phyloP scores from a whole-genome alignment of 78 protist species.

The Guillardia theta region DNA sequence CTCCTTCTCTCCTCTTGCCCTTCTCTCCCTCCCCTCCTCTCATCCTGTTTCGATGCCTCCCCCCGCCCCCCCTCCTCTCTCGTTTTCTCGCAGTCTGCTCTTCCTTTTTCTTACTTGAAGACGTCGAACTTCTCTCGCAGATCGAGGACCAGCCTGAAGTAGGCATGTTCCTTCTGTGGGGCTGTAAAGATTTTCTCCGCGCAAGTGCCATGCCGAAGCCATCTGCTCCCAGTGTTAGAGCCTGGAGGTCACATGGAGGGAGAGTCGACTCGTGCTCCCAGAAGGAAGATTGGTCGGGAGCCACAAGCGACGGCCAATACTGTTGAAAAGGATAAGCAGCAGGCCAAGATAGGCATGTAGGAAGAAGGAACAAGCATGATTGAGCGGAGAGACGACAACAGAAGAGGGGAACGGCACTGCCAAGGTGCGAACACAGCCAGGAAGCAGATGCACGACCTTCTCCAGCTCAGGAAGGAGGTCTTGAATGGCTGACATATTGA shows the following conservation, averaged over 20 bases:
- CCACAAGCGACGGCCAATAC: slow-evolving; percentile 24
- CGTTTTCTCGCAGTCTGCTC: neutral
- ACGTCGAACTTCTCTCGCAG: neutral
- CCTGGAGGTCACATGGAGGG: no score
- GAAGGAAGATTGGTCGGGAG: neutral
- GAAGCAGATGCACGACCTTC: no score
- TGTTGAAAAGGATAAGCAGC: no score
- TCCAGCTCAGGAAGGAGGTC: neutral
- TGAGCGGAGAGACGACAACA: no score
- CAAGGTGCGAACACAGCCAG: no score
- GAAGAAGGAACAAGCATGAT: no score
- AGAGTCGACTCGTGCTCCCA: slow-evolving; percentile 7
- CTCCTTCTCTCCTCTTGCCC: neutral
- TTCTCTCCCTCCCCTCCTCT: neutral
- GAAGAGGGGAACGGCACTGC: no score
- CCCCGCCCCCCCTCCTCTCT: neutral
- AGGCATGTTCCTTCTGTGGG: neutral
- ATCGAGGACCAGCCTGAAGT: neutral
- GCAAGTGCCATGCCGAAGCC: neutral
- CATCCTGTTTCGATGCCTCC: neutral
- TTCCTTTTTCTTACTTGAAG: neutral
- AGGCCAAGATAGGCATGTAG: no score
- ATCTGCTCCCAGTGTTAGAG: no score
- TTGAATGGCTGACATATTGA: neutral
- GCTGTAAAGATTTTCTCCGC: neutral